Percentiles rank a stretch among this genome's conserved stretches.
Evolutionary conservation across 257 asterid genomes (phyloP).

Genomic region (Solanum ossicruentum): DNA sequence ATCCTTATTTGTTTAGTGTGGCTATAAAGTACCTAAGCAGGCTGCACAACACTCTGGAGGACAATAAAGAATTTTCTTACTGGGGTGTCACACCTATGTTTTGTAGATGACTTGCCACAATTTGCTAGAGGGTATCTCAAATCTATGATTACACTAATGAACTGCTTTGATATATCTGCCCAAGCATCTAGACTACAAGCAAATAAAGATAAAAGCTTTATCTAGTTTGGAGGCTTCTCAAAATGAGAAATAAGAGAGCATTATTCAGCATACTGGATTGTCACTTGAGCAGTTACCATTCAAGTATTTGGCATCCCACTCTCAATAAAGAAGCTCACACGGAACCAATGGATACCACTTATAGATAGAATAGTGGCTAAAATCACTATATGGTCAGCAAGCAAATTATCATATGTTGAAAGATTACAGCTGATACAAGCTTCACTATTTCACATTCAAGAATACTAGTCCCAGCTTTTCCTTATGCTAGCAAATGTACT

Average conservation of each 20-base stretch:
- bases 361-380: not conserved
- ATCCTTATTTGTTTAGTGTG: no score
- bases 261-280: not conserved
- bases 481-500: not conserved
- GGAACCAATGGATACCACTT: not conserved
- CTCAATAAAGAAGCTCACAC: not conserved
- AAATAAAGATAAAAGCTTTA: not conserved
- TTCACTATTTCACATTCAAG: not conserved
- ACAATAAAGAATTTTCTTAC: not conserved
- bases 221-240: not conserved
- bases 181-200: not conserved
- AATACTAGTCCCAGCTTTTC: not conserved
- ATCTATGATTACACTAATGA: not conserved
- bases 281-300: not conserved
- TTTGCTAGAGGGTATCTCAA: not conserved
- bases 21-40: not conserved
- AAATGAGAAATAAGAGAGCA: not conserved
- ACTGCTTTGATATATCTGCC: not conserved
- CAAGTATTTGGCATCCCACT: not conserved
- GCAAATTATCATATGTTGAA: not conserved
- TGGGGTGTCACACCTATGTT: not conserved
- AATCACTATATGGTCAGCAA: not conserved
- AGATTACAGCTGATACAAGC: not conserved
- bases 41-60: not conserved
- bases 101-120: no score